Conservation (phyloP, 2,329 filamentous ascomycete species). For the Coniella vitis region DNA sequence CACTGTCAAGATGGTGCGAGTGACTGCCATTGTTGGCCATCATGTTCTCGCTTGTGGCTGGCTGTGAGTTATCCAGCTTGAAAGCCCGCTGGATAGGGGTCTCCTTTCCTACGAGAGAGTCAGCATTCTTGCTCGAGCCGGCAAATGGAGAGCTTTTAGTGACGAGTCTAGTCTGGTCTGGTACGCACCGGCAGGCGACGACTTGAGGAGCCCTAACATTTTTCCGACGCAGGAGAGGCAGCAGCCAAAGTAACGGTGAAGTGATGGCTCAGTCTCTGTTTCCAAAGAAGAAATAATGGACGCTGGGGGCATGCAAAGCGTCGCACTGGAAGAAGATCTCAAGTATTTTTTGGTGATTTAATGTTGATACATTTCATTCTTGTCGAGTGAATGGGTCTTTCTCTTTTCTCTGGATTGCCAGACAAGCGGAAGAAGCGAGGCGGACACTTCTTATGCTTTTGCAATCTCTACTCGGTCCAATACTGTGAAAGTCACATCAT, state of each 20-base stretch:
- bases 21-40: not conserved
- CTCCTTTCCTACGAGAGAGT: not conserved
- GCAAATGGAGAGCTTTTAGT: not conserved
- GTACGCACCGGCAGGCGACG: not conserved
- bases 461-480: not conserved
- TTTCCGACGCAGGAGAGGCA: not conserved
- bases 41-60: not conserved
- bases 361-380: too few relatives aligned
- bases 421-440: not conserved
- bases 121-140: not conserved
- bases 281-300: not conserved
- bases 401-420: not conserved
- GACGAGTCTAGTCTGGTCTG: too few relatives aligned
- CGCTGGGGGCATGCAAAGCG: not conserved
- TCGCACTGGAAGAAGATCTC: too few relatives aligned
- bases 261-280: not conserved
- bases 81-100: not conserved
- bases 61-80: not conserved
- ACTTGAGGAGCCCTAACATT: conserved; percentile 1
- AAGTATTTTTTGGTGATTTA: too few relatives aligned
- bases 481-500: not conserved
- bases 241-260: not conserved
- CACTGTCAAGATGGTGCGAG: not conserved
- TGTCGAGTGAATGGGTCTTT: too few relatives aligned
- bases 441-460: not conserved